These are phyloP conservation scores for Megacollybia marginata DNA, from an alignment of 768 basidiomycete species.

Conservation along the genomic window DNA sequence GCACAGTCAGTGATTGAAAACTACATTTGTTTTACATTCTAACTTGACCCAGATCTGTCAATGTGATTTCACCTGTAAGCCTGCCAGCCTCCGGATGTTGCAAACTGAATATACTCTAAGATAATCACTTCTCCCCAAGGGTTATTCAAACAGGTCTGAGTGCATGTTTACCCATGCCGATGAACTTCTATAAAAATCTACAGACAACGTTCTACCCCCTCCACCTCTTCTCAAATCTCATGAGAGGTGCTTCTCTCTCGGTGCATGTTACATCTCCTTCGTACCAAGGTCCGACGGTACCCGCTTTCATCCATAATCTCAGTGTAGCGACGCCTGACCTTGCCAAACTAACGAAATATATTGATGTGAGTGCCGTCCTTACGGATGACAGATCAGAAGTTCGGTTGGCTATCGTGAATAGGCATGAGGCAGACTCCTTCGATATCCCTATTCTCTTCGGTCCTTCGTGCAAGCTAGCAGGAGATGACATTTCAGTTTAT, in stretches of 20 bases:
- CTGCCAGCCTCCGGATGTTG: neutral
- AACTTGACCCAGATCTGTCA: slow-evolving; percentile 26
- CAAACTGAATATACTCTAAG: slow-evolving; percentile 7
- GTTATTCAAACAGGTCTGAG: slow-evolving; percentile 24
- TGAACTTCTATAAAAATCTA: slow-evolving; percentile 4
- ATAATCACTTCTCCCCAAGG: slow-evolving; percentile 39
- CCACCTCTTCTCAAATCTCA: slow-evolving; percentile 46
- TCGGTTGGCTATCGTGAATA: slow-evolving; percentile 48
- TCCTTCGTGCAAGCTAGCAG: slow-evolving; percentile 15
- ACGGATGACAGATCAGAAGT: slow-evolving; percentile 26
- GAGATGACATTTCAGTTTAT: slow-evolving; percentile 29
- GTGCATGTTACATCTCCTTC: slow-evolving; percentile 28
- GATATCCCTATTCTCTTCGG: slow-evolving; percentile 31
- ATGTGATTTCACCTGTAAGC: slow-evolving; percentile 39
- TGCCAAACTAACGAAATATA: slow-evolving; percentile 32
- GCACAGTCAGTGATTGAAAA: slow-evolving; percentile 39
- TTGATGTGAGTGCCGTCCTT: slow-evolving; percentile 43
- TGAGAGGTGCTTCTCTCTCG: slow-evolving; percentile 40
- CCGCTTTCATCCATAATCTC: slow-evolving; percentile 40
- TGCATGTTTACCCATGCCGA: slow-evolving; percentile 21
- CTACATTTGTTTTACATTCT: neutral
- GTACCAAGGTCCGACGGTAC: slow-evolving; percentile 42
- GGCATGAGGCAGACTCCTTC: slow-evolving; percentile 31
- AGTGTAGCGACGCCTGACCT: slow-evolving; percentile 23
- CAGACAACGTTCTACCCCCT: slow-evolving; percentile 47